Evolutionary conservation across 2,329 filamentous ascomycete genomes (phyloP), one percentile per base, ranked within the genome.

Genomic region (Claviceps citrina): DNA sequence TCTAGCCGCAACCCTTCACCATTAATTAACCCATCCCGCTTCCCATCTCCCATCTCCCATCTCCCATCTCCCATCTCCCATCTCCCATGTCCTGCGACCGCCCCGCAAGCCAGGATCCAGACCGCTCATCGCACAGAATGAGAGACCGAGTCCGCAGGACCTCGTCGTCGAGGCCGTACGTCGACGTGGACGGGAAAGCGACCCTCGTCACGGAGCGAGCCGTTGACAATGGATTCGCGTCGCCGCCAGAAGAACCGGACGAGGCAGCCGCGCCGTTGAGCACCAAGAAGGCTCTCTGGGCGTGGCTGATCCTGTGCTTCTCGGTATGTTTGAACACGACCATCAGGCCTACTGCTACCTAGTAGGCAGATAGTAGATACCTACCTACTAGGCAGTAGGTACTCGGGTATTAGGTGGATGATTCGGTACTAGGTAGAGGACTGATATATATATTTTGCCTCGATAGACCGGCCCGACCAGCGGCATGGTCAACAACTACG

Each of bases 231-330:
- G 38, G 19, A 8, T 33, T 15, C 10, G 13, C 36, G 20, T 6
- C n/a, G 10, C 18, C 19, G 22, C 22, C 22, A 24, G 22, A 35
- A 35, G 32, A 32, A n/a, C 2, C 26, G 4, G 39, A 43, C 20
- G 33, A 40, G 15, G 15, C 24, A 20, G 36, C 31, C 8, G 22
- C 38, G 10, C 43, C 43, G 12, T 8, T 46, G 27, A 26, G 38
- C 26, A 44, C 39, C 9, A 45, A 36, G 9, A 46, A 41, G 35
- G 44, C 46, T 10, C 38, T 48, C 10, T 48, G 43, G 44, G 46
- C 41, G 4, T 48, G 46, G 46, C 16, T 48, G 3, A 48, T 48
- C 24, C 40, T 48, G 10, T 48, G 46, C 27, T 48, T 48, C 18
- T 48, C 46, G 7, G 46, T 48, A 12, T 19, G 22, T 24, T 24